These are phyloP conservation scores for Mycocentrospora acerina DNA, from an alignment of 2,329 filamentous ascomycete genomes.

Conservation along the genomic window DNA sequence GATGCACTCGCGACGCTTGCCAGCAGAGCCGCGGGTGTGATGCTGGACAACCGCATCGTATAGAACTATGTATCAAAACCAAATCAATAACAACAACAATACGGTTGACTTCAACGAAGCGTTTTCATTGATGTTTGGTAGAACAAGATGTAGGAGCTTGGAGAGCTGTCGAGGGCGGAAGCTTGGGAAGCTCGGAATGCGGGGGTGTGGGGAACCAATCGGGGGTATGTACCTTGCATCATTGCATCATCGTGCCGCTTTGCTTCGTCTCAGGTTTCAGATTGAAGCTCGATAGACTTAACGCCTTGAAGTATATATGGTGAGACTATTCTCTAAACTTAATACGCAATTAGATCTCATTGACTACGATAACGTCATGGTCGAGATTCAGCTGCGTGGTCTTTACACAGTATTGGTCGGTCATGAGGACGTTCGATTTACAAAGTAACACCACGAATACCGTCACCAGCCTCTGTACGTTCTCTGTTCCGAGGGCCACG, in stretches of 20 bases:
- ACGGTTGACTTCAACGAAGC: neutral
- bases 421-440: too few species aligned
- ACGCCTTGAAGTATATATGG: too few species aligned
- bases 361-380: too few species aligned
- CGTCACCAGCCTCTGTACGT: too few species aligned
- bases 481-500: conserved; percentile 2
- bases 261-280: conserved; percentile 8
- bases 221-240: conserved; percentile 30
- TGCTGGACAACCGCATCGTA: conserved; percentile 30
- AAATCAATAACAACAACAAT: neutral
- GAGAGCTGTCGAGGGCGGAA: conserved; percentile 18
- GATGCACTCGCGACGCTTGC: conserved; percentile 51
- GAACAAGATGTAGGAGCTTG: conserved; percentile 1
- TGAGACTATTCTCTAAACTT: too few species aligned
- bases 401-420: too few species aligned
- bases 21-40: conserved; percentile 40
- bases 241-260: too few species aligned
- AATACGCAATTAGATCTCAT: too few species aligned
- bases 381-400: too few species aligned
- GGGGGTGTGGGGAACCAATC: conserved; percentile 27
- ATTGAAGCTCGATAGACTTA: too few species aligned
- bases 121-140: neutral
- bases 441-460: too few species aligned
- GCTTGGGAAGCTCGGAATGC: conserved; percentile 21
- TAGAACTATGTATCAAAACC: conserved; percentile 1